These are phyloP conservation scores for Blastobotrys persicus DNA, from an alignment of 1,139 yeast species.

Conservation along the genomic window DNA sequence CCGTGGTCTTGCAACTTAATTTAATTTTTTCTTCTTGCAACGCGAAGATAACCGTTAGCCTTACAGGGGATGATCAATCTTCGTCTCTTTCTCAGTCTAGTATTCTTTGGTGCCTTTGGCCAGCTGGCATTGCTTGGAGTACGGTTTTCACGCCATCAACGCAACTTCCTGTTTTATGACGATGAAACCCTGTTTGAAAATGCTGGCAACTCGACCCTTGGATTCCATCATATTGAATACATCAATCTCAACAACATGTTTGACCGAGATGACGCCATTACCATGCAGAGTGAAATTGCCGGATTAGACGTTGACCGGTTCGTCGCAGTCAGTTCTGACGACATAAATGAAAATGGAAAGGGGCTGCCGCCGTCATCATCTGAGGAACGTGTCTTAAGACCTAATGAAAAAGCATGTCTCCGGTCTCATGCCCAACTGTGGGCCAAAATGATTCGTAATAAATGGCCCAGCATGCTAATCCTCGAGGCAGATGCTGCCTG, in stretches of 20 bases:
- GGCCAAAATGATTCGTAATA: constrained; percentile 16
- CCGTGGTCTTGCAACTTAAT: no score
- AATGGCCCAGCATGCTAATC: constrained; percentile 14
- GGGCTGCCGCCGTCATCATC: constrained; percentile 20
- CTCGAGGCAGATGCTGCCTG: constrained; percentile 13
- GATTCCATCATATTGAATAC: constrained; percentile 21
- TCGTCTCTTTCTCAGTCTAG: neutral
- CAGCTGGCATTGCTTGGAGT: neutral
- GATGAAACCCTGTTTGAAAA: constrained; percentile 1
- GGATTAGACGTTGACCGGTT: constrained; percentile 16
- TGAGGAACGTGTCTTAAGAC: neutral
- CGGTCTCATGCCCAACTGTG: constrained; percentile 20
- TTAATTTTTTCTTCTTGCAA: no score
- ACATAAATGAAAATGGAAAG: constrained; percentile 9
- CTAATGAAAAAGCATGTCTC: constrained; percentile 14
- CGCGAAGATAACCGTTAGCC: neutral
- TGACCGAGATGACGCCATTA: constrained; percentile 21
- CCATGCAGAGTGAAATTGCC: constrained; percentile 17
- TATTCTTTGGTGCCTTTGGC: constrained; percentile 1
- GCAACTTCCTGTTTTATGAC: neutral
- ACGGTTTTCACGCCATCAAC: neutral
- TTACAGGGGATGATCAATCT: neutral
- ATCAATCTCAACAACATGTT: constrained; percentile 20
- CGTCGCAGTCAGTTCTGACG: constrained; percentile 15
- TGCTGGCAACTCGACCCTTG: constrained; percentile 24